Base-by-base conservation (phyloP, 441 rosid species). In the Pelargonium myrrhifolium region DNA sequence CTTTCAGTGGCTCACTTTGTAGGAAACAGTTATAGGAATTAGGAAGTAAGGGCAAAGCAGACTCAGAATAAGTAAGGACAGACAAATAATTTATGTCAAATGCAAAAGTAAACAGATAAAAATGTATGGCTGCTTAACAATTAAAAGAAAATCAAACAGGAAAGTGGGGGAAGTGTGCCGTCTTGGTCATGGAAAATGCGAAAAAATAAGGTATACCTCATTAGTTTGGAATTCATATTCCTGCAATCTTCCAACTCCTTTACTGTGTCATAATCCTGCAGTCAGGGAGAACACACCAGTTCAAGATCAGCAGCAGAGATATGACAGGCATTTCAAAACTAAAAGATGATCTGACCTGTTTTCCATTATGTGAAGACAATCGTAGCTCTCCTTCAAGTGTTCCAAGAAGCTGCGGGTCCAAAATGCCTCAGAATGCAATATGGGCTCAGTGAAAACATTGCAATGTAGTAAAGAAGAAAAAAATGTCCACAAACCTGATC, bases 221-320 rank as follows among this genome's bases (percentile, higher is more conserved):
- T 76, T 73, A 93, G 75, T 75, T 82, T 81, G 74, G 82, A 78
- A 77, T 91, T 89, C 87, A 79, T 77, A 60, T 71, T 84, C 85
- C 80, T 79, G 85, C 89, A 88, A 72, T 85, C 83, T 75, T 81
- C 82, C 75, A 93, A 80, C 80, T 91, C 95, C 78, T 76, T 83
- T 69, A 72, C 65, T 66, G 67, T 78, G 76, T 72, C 73, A 62
- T 64, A 72, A 74, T 85, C 87, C 99, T 93, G 82, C 73, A 71
- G 17, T 17, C 35, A 62, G 73, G 47, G 67, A 66, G 60, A 62
- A 14, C 26, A 14, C 45, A 75, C 64, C 72, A 40, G 59, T 74
- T 73, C 67, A 68, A 66, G 68, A 78, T 64, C 51, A 56, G 66
- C 61, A 66, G 69, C 64, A 62, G 21, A 18, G 51, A 37, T 28